Conservation (phyloP, 495 filamentous ascomycete genomes). For the Podospora bellae-mahoneyi region DNA sequence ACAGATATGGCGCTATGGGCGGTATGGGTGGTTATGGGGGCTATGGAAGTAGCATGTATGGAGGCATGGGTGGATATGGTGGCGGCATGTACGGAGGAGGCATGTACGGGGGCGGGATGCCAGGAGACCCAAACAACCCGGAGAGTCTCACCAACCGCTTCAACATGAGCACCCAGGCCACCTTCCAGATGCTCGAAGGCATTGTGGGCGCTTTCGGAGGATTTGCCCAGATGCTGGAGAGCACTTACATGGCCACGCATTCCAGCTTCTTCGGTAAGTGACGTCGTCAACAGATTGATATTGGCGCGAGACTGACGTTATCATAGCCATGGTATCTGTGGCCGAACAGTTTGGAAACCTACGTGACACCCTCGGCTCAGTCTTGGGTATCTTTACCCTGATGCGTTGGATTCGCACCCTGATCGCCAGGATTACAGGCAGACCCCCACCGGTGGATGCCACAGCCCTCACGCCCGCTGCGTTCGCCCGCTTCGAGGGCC, state of each 20-base stretch:
- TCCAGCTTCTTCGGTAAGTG: constrained; percentile 93
- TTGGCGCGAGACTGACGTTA: constrained; percentile 24
- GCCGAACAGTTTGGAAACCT: constrained; percentile 95
- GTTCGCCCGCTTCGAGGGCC: constrained; percentile 85
- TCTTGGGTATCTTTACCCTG: constrained; percentile 91
- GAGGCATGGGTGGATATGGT: constrained; percentile 44
- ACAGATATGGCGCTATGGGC: constrained; percentile 24
- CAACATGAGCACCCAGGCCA: constrained; percentile 88
- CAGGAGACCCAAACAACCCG: constrained; percentile 79
- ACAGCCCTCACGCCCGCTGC: constrained; percentile 81
- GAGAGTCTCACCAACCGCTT: constrained; percentile 90
- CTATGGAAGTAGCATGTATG: constrained; percentile 45
- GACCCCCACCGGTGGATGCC: constrained; percentile 81
- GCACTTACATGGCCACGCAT: constrained; percentile 99
- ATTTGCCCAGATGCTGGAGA: constrained; percentile 99
- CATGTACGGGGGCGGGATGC: constrained; percentile 59
- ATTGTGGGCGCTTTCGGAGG: constrained; percentile 98
- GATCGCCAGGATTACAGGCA: constrained; percentile 90
- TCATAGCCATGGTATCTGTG: constrained; percentile 89
- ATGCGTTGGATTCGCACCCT: constrained; percentile 90
- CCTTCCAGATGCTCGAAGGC: constrained; percentile 97
- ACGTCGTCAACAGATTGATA: not conserved
- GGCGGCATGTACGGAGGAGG: constrained; percentile 65
- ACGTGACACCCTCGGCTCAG: constrained; percentile 89
- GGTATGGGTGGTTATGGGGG: constrained; percentile 46